Conservation (phyloP, 768 basidiomycete species). For the Rhizopogon vesiculosus region DNA sequence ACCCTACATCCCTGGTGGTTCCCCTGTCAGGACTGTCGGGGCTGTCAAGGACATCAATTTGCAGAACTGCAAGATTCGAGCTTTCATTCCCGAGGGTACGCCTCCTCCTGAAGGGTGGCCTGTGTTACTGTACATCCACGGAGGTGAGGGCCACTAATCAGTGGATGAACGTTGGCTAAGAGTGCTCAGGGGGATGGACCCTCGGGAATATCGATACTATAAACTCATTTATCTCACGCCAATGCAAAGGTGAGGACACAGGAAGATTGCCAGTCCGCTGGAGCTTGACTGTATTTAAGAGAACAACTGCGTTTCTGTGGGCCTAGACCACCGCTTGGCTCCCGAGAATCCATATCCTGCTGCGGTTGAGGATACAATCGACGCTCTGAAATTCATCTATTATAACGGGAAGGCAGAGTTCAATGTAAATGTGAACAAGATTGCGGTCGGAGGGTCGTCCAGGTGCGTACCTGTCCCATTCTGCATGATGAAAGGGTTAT, state of each 20-base stretch:
- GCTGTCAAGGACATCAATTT: slow-evolving; percentile 45
- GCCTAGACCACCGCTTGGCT: slow-evolving; percentile 68
- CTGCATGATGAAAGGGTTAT: background rate
- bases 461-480: slow-evolving; percentile 34
- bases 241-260: slow-evolving; percentile 15
- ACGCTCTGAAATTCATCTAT: slow-evolving; percentile 59
- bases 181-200: slow-evolving; percentile 62
- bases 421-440: slow-evolving; percentile 42
- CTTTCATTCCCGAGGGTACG: slow-evolving; percentile 54
- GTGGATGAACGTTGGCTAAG: background rate
- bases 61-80: slow-evolving; percentile 49
- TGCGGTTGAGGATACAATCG: slow-evolving; percentile 68
- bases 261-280: background rate
- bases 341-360: slow-evolving; percentile 70
- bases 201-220: slow-evolving; percentile 58
- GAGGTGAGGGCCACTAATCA: slow-evolving; percentile 37
- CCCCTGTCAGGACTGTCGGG: slow-evolving; percentile 52
- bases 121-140: slow-evolving; percentile 68
- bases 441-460: slow-evolving; percentile 70
- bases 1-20: no score
- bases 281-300: slow-evolving; percentile 27
- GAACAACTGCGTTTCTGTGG: slow-evolving; percentile 57
- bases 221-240: slow-evolving; percentile 44
- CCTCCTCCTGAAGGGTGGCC: slow-evolving; percentile 58
- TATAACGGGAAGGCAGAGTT: slow-evolving; percentile 41